Conservation (phyloP, 2,329 filamentous ascomycete genomes). For the Chaetomiaceae sp. region DNA sequence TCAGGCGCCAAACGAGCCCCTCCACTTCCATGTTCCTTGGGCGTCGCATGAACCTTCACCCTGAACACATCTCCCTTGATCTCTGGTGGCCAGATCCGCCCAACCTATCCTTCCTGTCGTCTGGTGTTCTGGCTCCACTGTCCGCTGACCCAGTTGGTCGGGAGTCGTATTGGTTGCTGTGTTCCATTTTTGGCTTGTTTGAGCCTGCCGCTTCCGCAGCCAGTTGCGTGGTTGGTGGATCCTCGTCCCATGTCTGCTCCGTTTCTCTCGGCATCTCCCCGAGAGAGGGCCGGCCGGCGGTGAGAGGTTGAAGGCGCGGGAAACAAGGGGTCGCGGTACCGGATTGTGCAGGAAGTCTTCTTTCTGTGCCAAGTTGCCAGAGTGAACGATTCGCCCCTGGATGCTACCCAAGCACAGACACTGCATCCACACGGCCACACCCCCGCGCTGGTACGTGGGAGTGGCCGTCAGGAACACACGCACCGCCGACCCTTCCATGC, state of each 20-base stretch:
- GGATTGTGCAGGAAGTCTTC: neutral
- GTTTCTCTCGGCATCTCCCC: conserved; percentile 12
- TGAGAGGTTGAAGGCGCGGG: neutral
- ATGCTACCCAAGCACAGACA: neutral
- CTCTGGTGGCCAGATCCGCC: conserved; percentile 13
- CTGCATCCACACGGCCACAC: conserved; percentile 2
- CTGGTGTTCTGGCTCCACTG: conserved; percentile 10
- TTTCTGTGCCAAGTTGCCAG: conserved; percentile 10
- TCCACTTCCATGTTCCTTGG: too few relatives aligned
- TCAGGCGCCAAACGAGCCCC: too few relatives aligned
- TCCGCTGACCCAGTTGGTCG: conserved; percentile 7
- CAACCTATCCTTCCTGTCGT: conserved; percentile 8
- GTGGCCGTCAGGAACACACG: conserved; percentile 10
- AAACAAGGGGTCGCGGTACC: neutral
- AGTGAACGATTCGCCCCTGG: conserved; percentile 10
- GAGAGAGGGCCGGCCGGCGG: conserved; percentile 5
- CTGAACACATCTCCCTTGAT: conserved; percentile 12
- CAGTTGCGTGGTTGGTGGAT: conserved; percentile 17
- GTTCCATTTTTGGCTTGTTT: conserved; percentile 20
- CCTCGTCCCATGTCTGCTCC: conserved; percentile 15
- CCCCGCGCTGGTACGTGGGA: conserved; percentile 6
- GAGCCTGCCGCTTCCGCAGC: conserved; percentile 15
- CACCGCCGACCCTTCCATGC: conserved; percentile 11
- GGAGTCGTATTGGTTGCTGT: too few relatives aligned
- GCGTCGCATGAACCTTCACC: conserved; percentile 22